Conservation (phyloP, 129 eudicot genomes). For the Flaveria trinervia region DNA sequence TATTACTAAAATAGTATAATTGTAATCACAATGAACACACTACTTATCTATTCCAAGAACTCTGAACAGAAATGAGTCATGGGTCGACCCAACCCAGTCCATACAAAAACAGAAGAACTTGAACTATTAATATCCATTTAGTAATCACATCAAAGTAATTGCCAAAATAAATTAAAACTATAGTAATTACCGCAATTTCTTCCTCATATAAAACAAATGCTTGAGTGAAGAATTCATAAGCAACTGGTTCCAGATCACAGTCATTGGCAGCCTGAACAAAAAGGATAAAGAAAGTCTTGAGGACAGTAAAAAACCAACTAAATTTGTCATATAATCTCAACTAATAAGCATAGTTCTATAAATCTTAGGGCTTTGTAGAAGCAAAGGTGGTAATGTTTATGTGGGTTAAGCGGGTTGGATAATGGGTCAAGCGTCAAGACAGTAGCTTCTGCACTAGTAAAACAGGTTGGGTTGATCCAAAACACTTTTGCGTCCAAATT, state of each 20-base stretch:
- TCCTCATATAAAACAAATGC: slow-evolving; percentile 95
- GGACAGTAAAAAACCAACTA: neutral
- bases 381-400: neutral
- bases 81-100: neutral
- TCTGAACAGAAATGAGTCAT: neutral
- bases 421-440: neutral
- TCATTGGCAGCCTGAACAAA: slow-evolving; percentile 87
- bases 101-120: neutral
- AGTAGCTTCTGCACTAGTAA: neutral
- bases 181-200: slow-evolving; percentile 78
- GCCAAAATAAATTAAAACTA: neutral
- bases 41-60: neutral
- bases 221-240: slow-evolving; percentile 94
- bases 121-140: neutral
- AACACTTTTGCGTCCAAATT: neutral
- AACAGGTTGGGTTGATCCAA: neutral
- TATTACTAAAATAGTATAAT: neutral
- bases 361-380: slow-evolving; percentile 4
- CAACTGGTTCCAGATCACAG: slow-evolving; percentile 92
- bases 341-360: neutral
- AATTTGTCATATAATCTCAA: slow-evolving; percentile 18
- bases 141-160: neutral
- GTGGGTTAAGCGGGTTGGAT: neutral
- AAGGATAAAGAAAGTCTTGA: neutral
- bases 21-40: neutral